Evolutionary conservation across 2,329 filamentous ascomycete species (phyloP).

Genomic region (Aureobasidium sp.): DNA sequence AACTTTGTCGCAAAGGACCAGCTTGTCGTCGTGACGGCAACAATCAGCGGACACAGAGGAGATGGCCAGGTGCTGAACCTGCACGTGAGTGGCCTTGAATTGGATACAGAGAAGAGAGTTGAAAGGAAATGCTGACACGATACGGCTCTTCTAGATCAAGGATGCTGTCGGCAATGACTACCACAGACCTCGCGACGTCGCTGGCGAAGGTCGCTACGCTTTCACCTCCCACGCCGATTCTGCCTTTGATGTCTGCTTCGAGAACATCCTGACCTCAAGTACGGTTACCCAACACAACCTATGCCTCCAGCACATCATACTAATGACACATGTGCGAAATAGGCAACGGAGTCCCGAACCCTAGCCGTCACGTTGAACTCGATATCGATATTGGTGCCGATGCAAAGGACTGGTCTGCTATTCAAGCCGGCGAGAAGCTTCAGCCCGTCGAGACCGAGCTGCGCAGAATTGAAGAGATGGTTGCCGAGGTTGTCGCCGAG

Average conservation of each 20-base stretch:
- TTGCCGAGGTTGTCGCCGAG: slow-evolving; percentile 78
- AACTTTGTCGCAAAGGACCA: slow-evolving; percentile 93
- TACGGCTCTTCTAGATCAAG: slow-evolving; percentile 57
- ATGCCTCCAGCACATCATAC: neutral
- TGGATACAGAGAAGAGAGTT: neutral
- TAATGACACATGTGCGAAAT: neutral
- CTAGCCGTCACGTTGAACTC: slow-evolving; percentile 70
- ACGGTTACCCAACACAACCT: slow-evolving; percentile 29
- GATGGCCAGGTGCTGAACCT: slow-evolving; percentile 94
- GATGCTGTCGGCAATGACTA: slow-evolving; percentile 96
- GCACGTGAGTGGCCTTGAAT: slow-evolving; percentile 54
- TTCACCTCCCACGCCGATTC: slow-evolving; percentile 91
- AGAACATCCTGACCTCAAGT: slow-evolving; percentile 69
- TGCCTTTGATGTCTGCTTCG: slow-evolving; percentile 93
- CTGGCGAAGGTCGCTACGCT: slow-evolving; percentile 82
- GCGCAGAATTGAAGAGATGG: slow-evolving; percentile 82
- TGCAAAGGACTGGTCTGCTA: slow-evolving; percentile 95
- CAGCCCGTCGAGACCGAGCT: slow-evolving; percentile 95
- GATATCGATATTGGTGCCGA: slow-evolving; percentile 95
- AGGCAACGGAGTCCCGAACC: slow-evolving; percentile 34
- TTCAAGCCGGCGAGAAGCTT: slow-evolving; percentile 93
- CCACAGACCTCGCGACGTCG: slow-evolving; percentile 80
- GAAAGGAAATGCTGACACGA: slow-evolving; percentile 6
- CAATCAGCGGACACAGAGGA: slow-evolving; percentile 71
- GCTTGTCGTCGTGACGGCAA: slow-evolving; percentile 90